These are phyloP conservation scores for Phyllosticta citribraziliensis DNA, from an alignment of 2,329 filamentous ascomycete species.

Conservation along the genomic window DNA sequence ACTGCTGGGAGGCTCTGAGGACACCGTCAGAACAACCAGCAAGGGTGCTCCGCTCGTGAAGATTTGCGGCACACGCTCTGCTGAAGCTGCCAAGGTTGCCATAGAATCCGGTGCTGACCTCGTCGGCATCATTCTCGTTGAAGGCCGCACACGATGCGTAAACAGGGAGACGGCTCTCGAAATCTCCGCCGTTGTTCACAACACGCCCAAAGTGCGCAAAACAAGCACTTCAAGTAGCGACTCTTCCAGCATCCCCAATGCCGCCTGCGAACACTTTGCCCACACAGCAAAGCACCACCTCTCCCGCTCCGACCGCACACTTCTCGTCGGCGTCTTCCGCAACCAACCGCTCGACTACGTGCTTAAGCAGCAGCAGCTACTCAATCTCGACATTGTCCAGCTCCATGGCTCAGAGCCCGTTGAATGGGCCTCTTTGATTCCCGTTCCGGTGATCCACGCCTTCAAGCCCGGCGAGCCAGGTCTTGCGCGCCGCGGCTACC, in stretches of 20 bases:
- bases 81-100: slow-evolving; percentile 70
- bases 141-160: slow-evolving; percentile 70
- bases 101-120: slow-evolving; percentile 83
- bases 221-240: slow-evolving; percentile 16
- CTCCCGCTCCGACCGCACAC: slow-evolving; percentile 49
- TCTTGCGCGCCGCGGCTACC: slow-evolving; percentile 66
- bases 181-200: slow-evolving; percentile 71
- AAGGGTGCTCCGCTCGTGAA: slow-evolving; percentile 51
- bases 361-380: slow-evolving; percentile 63
- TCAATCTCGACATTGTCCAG: slow-evolving; percentile 80
- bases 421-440: slow-evolving; percentile 83
- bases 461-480: slow-evolving; percentile 72
- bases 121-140: slow-evolving; percentile 85
- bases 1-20: slow-evolving; percentile 54
- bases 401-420: slow-evolving; percentile 86
- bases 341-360: slow-evolving; percentile 81
- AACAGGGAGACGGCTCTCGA: slow-evolving; percentile 65
- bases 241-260: slow-evolving; percentile 17
- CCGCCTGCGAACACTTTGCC: slow-evolving; percentile 61
- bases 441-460: slow-evolving; percentile 80
- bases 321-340: slow-evolving; percentile 88
- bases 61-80: slow-evolving; percentile 83
- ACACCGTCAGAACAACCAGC: slow-evolving; percentile 13
- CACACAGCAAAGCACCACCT: slow-evolving; percentile 39
- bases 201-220: slow-evolving; percentile 28